Percentiles rank a stretch among this genome's conserved stretches.
These are phyloP conservation scores for Hypoxylon rickii DNA, from an alignment of 495 filamentous ascomycete genomes.

Conservation along the genomic window DNA sequence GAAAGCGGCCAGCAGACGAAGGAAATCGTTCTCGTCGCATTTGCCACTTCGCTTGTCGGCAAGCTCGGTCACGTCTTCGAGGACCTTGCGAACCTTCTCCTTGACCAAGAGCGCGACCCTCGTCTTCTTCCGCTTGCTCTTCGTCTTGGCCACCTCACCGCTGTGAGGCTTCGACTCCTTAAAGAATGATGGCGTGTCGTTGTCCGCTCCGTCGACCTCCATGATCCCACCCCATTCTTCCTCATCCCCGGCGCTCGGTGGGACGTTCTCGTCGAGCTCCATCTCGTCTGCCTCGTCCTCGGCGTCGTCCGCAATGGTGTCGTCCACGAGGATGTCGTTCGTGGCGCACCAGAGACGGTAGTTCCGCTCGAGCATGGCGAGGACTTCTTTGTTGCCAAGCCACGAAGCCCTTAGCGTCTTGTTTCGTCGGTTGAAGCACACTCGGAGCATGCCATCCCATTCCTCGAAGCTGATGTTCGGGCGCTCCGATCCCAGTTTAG, in stretches of 20 bases:
- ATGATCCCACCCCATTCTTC: slow-evolving; percentile 44
- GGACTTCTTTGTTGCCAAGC: slow-evolving; percentile 74
- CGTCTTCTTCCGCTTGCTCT: slow-evolving; percentile 66
- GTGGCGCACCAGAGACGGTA: slow-evolving; percentile 88
- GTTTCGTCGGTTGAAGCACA: slow-evolving; percentile 79
- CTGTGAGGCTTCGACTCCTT: slow-evolving; percentile 62
- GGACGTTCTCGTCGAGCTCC: slow-evolving; percentile 55
- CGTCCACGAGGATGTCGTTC: slow-evolving; percentile 77
- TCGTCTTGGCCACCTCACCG: slow-evolving; percentile 55
- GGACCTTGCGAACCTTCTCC: slow-evolving; percentile 80
- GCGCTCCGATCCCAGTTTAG: slow-evolving; percentile 70
- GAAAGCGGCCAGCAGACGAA: slow-evolving; percentile 64
- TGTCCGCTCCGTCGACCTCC: slow-evolving; percentile 49
- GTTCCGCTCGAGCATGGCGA: slow-evolving; percentile 81
- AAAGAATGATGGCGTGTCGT: slow-evolving; percentile 76
- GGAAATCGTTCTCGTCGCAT: slow-evolving; percentile 89
- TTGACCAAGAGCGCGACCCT: slow-evolving; percentile 77
- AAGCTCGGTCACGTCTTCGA: slow-evolving; percentile 75
- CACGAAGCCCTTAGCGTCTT: slow-evolving; percentile 74
- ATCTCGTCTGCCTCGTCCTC: slow-evolving; percentile 56
- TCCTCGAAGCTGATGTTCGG: slow-evolving; percentile 90
- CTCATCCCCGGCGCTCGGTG: slow-evolving; percentile 57
- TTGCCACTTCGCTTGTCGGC: slow-evolving; percentile 79
- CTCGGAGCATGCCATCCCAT: slow-evolving; percentile 87
- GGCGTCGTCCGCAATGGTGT: slow-evolving; percentile 59